Base-by-base conservation (phyloP, 2,329 filamentous ascomycete species). In the Alternaria panax region DNA sequence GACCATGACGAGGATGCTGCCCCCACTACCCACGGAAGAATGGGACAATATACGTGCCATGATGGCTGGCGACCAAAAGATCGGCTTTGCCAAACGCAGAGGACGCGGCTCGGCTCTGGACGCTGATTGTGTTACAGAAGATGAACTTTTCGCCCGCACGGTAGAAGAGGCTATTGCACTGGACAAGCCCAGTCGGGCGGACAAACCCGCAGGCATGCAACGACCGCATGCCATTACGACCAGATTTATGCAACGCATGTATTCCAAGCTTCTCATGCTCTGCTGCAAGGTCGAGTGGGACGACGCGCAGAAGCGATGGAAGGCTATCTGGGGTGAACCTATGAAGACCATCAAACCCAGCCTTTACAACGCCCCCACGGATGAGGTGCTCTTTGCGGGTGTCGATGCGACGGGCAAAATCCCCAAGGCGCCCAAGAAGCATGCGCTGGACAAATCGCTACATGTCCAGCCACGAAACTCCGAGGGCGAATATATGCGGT, bases 161-260 rank as follows among this genome's bases (percentile, higher is more conserved):
- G 40, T 74, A 14, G 43, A 69, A 4, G 61, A 57, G 24, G 68
- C 55, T 11, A 57, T 78, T 5, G 62, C 63, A 5, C 25, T 73
- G 48, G 59, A 71, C 50, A 75, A 71, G 52, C 73, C 65, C 5
- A 72, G 60, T 59, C 68, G 67, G 25, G 72, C 68, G 56, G 60
- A 74, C 42, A 64, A 45, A 40, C 70, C 67, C 2, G 60, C 60
- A 25, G 71, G 68, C 42, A 58, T 63, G 22, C 46, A 70, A 5
- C 62, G 69, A 3, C 76, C 75, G 1, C 79, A 80, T 53, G 60
- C 50, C n/a, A 72, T 84, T 32, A 83, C 76, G 2, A 60, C 71
- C 11, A 76, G 80, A 9, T 79, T 77, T 56, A 84, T 85, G 83
- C 73, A 73, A 52, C 75, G 81, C 30, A 60, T 84, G 16, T 85